These are phyloP conservation scores for Ottelia alismoides DNA, from an alignment of 106 monocot species.

Conservation along the genomic window DNA sequence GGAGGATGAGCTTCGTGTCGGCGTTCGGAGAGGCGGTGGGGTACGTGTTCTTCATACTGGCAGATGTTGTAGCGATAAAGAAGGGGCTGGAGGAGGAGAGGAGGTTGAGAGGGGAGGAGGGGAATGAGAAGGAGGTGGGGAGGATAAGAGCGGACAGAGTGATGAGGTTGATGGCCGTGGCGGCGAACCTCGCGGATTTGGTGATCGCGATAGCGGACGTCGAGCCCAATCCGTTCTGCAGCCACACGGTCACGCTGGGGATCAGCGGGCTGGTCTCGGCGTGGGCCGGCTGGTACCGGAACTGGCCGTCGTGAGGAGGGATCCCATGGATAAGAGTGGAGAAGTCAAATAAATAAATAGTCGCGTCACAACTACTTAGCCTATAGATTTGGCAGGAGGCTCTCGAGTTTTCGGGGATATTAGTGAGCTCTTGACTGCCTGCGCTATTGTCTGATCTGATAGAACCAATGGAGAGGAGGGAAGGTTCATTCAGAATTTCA, in stretches of 20 bases:
- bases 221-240: slow-evolving; percentile 82
- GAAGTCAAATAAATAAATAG: too few species aligned
- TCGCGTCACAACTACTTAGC: too few species aligned
- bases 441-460: too few species aligned
- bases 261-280: slow-evolving; percentile 90
- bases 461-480: too few species aligned
- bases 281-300: slow-evolving; percentile 97
- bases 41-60: slow-evolving; percentile 71
- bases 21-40: slow-evolving; percentile 84
- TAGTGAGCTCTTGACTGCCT: too few species aligned
- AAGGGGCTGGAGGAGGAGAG: slow-evolving; percentile 31
- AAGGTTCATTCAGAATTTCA: too few species aligned
- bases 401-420: too few species aligned
- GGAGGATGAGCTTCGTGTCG: slow-evolving; percentile 72
- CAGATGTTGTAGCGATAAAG: slow-evolving; percentile 59
- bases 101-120: slow-evolving; percentile 3
- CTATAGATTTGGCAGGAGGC: too few species aligned
- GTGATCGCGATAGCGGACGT: slow-evolving; percentile 74
- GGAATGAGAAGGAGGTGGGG: slow-evolving; percentile 26
- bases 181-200: slow-evolving; percentile 77
- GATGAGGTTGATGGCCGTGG: slow-evolving; percentile 65
- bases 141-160: slow-evolving; percentile 82
- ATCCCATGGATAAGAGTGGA: too few species aligned
- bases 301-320: slow-evolving; percentile 97
- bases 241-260: slow-evolving; percentile 71